phyloP scores from a whole-genome alignment of 2,329 filamentous ascomycete species.

The Alternaria ethzedia region DNA sequence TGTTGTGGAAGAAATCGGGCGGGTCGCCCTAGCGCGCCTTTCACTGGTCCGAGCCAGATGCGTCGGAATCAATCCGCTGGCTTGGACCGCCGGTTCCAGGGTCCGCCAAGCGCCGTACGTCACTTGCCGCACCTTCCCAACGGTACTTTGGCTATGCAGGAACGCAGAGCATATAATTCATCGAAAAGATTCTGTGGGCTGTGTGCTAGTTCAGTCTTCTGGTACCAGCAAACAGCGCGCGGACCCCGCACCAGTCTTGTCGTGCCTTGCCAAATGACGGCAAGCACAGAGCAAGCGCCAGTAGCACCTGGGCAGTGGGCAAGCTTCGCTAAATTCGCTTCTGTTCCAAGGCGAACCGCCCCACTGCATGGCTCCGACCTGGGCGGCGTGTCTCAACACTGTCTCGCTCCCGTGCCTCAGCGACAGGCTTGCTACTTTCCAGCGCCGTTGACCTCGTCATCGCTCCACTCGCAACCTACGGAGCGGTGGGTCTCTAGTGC shows the following conservation, averaged over 20 bases:
- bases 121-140: constrained; percentile 1
- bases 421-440: constrained; percentile 2
- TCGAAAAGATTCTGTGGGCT: neutral
- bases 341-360: constrained; percentile 13
- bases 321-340: neutral
- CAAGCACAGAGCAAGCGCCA: constrained; percentile 14
- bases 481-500: neutral
- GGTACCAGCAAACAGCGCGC: neutral
- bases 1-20: constrained; percentile 21
- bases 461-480: constrained; percentile 2
- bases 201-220: neutral
- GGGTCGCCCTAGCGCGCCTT: constrained; percentile 13
- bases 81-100: constrained; percentile 7
- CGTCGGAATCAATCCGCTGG: constrained; percentile 16
- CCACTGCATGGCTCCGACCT: constrained; percentile 17
- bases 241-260: neutral
- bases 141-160: constrained; percentile 7
- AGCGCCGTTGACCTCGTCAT: constrained; percentile 11
- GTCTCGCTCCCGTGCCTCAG: constrained; percentile 6
- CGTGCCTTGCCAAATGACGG: neutral
- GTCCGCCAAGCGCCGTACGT: constrained; percentile 14
- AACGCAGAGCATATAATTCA: constrained; percentile 2
- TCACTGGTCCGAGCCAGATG: constrained; percentile 7
- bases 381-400: constrained; percentile 14
- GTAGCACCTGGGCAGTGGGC: constrained; percentile 1